A percentile compares a stretch with the other conserved stretches of the same genome.
Evolutionary conservation across 73 alveolate genomes (phyloP).

Genomic region (Tetrahymena thermophila): DNA sequence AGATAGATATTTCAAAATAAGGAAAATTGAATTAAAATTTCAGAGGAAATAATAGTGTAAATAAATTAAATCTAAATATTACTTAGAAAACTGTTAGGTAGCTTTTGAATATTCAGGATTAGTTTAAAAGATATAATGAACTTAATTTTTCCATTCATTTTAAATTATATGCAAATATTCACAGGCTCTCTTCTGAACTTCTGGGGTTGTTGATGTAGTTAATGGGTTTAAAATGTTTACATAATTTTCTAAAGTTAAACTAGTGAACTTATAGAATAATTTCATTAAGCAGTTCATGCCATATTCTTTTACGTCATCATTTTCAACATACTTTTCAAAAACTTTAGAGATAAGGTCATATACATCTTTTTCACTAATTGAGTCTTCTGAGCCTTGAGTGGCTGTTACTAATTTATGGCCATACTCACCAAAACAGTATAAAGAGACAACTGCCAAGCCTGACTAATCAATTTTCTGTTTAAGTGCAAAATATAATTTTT

Average conservation of each 20-base stretch:
- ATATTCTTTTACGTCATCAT: conserved; percentile 27
- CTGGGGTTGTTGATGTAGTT: conserved; percentile 10
- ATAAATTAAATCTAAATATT: background rate
- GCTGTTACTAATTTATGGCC: conserved; percentile 10
- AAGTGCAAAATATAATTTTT: conserved; percentile 24
- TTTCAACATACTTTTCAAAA: conserved; percentile 5
- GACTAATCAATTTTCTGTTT: conserved; percentile 11
- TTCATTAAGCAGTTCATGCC: conserved; percentile 23
- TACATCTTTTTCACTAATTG: conserved; percentile 10
- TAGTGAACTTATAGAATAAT: conserved; percentile 10
- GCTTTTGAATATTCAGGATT: conserved; percentile 30
- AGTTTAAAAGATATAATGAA: conserved; percentile 46
- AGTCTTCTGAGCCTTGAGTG: conserved; percentile 10
- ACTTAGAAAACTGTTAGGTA: background rate
- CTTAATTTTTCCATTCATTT: conserved; percentile 45
- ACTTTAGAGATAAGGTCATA: background rate
- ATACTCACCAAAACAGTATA: conserved; percentile 30
- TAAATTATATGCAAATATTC: conserved; percentile 47
- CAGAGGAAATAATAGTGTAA: background rate
- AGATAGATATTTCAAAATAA: too few species aligned
- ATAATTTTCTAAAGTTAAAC: background rate
- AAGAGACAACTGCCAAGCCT: conserved; percentile 29
- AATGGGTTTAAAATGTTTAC: conserved; percentile 6
- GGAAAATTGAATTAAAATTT: too few species aligned
- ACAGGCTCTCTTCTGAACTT: conserved; percentile 31